Evolutionary conservation across 2,329 filamentous ascomycete genomes (phyloP).

Genomic region (Diplodia sapinea): DNA sequence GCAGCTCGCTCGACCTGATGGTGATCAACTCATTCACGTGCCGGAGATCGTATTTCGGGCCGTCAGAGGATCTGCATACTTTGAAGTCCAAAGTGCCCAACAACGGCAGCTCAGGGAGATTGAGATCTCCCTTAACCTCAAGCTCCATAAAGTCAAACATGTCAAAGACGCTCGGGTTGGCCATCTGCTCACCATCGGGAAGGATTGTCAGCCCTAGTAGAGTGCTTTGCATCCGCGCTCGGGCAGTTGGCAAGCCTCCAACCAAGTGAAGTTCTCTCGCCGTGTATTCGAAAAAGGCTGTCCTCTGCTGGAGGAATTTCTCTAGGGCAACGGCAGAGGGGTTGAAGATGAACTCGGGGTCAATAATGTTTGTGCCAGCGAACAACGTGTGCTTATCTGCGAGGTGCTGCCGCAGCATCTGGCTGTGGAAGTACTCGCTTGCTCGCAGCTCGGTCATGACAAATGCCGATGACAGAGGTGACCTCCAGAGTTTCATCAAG

Average conservation of each 20-base stretch:
- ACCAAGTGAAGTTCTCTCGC: conserved; percentile 83
- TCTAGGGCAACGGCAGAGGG: conserved; percentile 72
- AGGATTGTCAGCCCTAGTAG: conserved; percentile 77
- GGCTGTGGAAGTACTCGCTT: conserved; percentile 78
- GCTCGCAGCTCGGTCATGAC: conserved; percentile 80
- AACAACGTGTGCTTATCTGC: conserved; percentile 73
- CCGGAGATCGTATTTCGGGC: conserved; percentile 69
- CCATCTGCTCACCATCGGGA: conserved; percentile 68
- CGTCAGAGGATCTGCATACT: conserved; percentile 54
- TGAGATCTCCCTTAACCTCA: conserved; percentile 55
- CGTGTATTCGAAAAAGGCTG: conserved; percentile 82
- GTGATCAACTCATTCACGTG: conserved; percentile 76
- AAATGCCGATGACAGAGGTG: conserved; percentile 75
- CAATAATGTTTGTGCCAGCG: conserved; percentile 69
- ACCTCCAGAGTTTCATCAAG: conserved; percentile 81
- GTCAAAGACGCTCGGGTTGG: conserved; percentile 82
- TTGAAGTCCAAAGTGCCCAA: conserved; percentile 72
- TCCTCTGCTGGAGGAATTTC: conserved; percentile 78
- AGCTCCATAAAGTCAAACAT: conserved; percentile 88
- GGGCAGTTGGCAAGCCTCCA: conserved; percentile 64
- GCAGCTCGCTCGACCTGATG: conserved; percentile 69
- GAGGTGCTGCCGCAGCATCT: conserved; percentile 74
- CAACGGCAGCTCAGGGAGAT: conserved; percentile 62
- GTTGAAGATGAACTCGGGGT: conserved; percentile 71
- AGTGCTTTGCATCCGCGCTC: conserved; percentile 59